phyloP scores from a whole-genome alignment of 768 basidiomycete genomes.

The Lanmaoa pseudosensibilis region DNA sequence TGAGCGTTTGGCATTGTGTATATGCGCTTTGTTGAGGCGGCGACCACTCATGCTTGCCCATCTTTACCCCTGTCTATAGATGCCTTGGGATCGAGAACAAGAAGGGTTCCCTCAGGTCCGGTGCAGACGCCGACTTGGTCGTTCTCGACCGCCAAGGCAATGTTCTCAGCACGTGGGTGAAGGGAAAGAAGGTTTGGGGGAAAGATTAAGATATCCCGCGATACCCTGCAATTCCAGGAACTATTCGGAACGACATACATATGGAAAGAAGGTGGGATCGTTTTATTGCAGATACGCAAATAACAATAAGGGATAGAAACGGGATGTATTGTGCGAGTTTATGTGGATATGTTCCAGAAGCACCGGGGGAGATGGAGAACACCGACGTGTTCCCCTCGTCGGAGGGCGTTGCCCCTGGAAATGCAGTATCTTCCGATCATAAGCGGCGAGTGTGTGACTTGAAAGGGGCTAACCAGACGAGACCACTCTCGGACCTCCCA shows the following conservation, averaged over 20 bases:
- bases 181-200: conserved; percentile 71
- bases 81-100: conserved; percentile 75
- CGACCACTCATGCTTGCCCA: not conserved
- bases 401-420: not conserved
- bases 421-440: not conserved
- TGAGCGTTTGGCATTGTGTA: conserved; percentile 32
- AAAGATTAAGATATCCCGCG: conserved; percentile 23
- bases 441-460: not conserved
- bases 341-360: not conserved
- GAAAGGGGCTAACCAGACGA: not conserved
- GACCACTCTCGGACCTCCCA: not conserved
- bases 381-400: not conserved
- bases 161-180: conserved; percentile 74
- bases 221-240: not conserved
- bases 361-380: not conserved
- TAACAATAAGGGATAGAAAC: not conserved
- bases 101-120: conserved; percentile 79
- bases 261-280: not conserved
- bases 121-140: conserved; percentile 85
- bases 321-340: not conserved
- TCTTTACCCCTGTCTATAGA: conserved; percentile 33
- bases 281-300: not conserved
- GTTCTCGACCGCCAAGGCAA: conserved; percentile 69
- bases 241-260: not conserved
- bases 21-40: not conserved